Evolutionary conservation across 1,284 basidiomycete species (phyloP), one percentile per base, ranked within the genome.

Genomic region (Hortiboletus rubellus): DNA sequence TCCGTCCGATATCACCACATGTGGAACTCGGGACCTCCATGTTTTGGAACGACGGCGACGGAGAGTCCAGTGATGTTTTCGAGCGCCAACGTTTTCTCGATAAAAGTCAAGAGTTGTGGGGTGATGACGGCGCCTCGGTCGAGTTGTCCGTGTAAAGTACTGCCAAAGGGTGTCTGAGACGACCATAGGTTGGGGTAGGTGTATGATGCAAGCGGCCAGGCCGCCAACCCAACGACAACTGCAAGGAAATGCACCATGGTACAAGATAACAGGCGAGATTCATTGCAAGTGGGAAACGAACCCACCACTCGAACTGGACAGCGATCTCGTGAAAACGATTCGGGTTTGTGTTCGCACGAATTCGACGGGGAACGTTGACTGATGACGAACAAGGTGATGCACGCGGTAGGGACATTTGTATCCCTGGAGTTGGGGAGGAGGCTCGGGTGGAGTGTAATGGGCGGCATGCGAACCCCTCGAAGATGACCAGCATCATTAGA

Each of bases 271-370:
- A 22, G 2, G 22, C 22, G 22, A 22, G 1, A 22, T 22, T 22
- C 22, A 22, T 22, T 2, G 22, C 22, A 22, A 3, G 22, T 22
- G 22, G 22, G 22, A 22, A 22, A 22, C 22, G 22, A 2, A 22
- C 22, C 22, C 22, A 22, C 22, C 2, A 22, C 22, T 3, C 22
- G 22, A 22, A n/a, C n/a, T 84, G 15, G 93, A 96, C 72, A 82
- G 83, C 44, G 86, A 91, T 54, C 90, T 85, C 0, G 76, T 86
- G 44, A 81, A 82, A n/a, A 90, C 87, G 9, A 84, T 98, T 80
- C 81, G 92, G 65, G 94, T 91, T 5, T 14, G 57, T 52, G 1
- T 44, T 38, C 22, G 18, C 12, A 17, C 17, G 17, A 18, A n/a
- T 12, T 31, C 1, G n/a, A 30, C 3, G n/a, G 45, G 11, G 10